A percentile compares a stretch with the other conserved stretches of the same genome.
phyloP scores from a whole-genome alignment of 192 early-diverging fungal genomes.

The Gamsiella multidivaricata region DNA sequence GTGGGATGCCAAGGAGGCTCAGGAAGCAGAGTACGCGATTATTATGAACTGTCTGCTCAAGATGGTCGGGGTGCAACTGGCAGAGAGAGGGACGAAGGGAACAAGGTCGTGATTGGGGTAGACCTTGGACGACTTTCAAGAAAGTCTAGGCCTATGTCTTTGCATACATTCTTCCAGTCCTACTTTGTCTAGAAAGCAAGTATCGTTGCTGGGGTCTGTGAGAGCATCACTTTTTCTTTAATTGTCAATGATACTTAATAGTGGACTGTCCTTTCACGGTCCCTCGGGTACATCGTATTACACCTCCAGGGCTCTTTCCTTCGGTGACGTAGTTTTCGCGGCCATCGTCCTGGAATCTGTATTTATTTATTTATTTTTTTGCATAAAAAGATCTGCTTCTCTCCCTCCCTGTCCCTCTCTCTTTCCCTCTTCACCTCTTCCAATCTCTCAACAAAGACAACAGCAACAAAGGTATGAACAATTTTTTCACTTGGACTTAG shows the following conservation, averaged over 20 bases:
- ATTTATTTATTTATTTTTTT: conserved; percentile 4
- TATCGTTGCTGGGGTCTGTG: no score
- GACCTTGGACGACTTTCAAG: not conserved
- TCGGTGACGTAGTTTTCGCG: no score
- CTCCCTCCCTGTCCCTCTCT: not conserved
- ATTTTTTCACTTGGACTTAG: not conserved
- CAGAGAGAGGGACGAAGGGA: not conserved
- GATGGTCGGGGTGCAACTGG: not conserved
- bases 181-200: conserved; percentile 1
- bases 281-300: no score
- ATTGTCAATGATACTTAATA: no score
- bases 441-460: not conserved
- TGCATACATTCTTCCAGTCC: not conserved
- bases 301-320: no score
- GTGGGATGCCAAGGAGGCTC: conserved; percentile 1
- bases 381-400: not conserved
- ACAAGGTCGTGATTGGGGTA: conserved; percentile 11
- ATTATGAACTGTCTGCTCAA: conserved; percentile 7
- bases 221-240: no score
- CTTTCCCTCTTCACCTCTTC: not conserved
- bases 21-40: not conserved
- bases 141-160: not conserved
- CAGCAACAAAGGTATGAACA: conserved; percentile 7
- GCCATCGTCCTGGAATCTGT: not conserved
- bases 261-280: no score